Evolutionary conservation across 306 rosid species (phyloP), one percentile per base, ranked within the genome.

Genomic region (Alnus rubra): DNA sequence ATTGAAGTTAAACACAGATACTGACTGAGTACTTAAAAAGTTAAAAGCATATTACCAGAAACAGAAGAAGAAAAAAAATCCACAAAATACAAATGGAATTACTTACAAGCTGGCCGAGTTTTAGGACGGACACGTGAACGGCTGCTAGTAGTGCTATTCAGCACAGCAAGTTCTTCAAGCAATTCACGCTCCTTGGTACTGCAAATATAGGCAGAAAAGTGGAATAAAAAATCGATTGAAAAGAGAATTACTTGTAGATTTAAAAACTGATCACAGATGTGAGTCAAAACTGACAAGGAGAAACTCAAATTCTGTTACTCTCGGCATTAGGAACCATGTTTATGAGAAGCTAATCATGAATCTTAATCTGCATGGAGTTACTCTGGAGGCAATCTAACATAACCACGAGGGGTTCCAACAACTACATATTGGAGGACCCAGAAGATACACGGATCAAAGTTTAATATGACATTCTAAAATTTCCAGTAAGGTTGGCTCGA

Each of bases 141-240:
- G 75, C 83, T 84, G 77, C 87, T 74, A 55, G 87, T 70, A 35
- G 79, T 69, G 85, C 85, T 82, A 62, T 82, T 90, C 76, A 93
- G 86, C 60, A 84, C 81, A 79, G 93, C 86, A 77, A 95, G 94
- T 78, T 93, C 93, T 89, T 93, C 93, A 51, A 95, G 99, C 86
- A 95, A 82, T 78, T 88, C 97, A 35, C 94, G 92, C 83, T 95
- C 99, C 82, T 84, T 84, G 69, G 70, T 53, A 87, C 99, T 95
- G 83, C 53, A 84, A 55, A 76, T 31, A 72, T 45, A 44, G 64
- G 54, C 59, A 77, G 67, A 73, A 55, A 62, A 68, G 72, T 9
- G 72, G 52, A 64, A 68, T 65, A 8, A 62, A 59, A 10, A 62
- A 31, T 31, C 15, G 3, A 9, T 49, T 49, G 14, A 49, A 49